phyloP scores from a whole-genome alignment of 202 grass and related monocot genomes.

The Bolboschoenoplectus hybrid region DNA sequence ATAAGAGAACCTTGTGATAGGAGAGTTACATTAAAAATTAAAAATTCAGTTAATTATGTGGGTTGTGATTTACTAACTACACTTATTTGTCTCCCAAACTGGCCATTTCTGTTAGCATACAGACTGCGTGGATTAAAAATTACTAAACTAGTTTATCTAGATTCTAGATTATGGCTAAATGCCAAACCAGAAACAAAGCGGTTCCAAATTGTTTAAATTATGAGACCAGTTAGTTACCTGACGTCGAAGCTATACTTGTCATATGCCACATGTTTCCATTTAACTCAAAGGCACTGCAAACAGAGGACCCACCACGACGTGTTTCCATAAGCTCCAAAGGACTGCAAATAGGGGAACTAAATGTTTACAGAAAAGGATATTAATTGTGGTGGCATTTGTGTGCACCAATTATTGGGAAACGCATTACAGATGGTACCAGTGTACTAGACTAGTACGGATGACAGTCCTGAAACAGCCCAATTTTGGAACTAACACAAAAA shows the following conservation, averaged over 20 bases:
- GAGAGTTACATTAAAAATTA: background rate
- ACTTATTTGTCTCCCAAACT: background rate
- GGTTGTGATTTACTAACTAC: background rate
- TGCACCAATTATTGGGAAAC: too few species aligned
- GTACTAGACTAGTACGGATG: too few species aligned
- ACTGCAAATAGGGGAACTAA: background rate
- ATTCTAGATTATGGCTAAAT: background rate
- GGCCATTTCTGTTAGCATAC: background rate
- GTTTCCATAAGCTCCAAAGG: background rate
- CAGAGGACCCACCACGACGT: background rate
- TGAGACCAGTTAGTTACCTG: background rate
- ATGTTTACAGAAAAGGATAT: background rate
- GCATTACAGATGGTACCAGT: too few species aligned
- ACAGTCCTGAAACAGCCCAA: too few species aligned
- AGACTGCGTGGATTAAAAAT: background rate
- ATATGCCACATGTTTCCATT: slow-evolving; percentile 3
- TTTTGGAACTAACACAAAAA: too few species aligned
- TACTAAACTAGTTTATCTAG: background rate
- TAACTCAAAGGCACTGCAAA: background rate
- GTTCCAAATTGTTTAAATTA: background rate
- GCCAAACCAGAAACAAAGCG: background rate
- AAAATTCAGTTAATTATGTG: background rate
- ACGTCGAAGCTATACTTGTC: background rate
- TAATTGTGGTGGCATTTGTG: too few species aligned
- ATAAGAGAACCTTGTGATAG: background rate